Evolutionary conservation across 495 filamentous ascomycete genomes (phyloP).

Genomic region (Penicillium angulare): DNA sequence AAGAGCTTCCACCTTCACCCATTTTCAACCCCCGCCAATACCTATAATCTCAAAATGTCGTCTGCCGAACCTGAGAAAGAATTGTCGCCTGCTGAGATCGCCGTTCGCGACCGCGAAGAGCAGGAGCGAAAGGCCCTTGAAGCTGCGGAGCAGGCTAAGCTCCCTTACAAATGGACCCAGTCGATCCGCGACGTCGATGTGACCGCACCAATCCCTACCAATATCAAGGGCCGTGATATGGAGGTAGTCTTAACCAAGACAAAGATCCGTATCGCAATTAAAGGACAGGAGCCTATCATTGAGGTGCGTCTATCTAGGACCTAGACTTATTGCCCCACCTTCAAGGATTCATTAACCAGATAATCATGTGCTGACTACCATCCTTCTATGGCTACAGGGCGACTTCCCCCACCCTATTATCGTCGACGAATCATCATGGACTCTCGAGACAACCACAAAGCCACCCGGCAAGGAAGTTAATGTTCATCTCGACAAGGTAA

Average conservation of each 20-base stretch:
- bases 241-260: slow-evolving; percentile 79
- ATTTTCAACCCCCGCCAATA: not conserved
- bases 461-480: slow-evolving; percentile 69
- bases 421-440: slow-evolving; percentile 92
- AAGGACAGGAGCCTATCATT: slow-evolving; percentile 83
- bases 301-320: too few species aligned
- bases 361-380: too few species aligned
- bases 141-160: slow-evolving; percentile 79
- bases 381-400: slow-evolving; percentile 57
- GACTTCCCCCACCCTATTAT: slow-evolving; percentile 76
- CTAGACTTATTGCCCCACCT: not conserved
- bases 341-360: too few species aligned
- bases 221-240: slow-evolving; percentile 80
- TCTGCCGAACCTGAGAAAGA: slow-evolving; percentile 29
- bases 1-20: slow-evolving; percentile 1
- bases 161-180: slow-evolving; percentile 98
- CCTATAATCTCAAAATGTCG: slow-evolving; percentile 26
- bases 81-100: slow-evolving; percentile 55
- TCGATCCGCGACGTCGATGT: slow-evolving; percentile 91
- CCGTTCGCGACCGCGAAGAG: slow-evolving; percentile 52
- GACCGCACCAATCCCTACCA: slow-evolving; percentile 69
- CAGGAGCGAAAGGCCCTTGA: slow-evolving; percentile 74
- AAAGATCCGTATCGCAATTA: slow-evolving; percentile 76
- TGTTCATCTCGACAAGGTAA: slow-evolving; percentile 92
- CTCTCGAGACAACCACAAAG: slow-evolving; percentile 65